Conservation (phyloP, 148 eudicot genomes). For the Fallopia convolvulus region DNA sequence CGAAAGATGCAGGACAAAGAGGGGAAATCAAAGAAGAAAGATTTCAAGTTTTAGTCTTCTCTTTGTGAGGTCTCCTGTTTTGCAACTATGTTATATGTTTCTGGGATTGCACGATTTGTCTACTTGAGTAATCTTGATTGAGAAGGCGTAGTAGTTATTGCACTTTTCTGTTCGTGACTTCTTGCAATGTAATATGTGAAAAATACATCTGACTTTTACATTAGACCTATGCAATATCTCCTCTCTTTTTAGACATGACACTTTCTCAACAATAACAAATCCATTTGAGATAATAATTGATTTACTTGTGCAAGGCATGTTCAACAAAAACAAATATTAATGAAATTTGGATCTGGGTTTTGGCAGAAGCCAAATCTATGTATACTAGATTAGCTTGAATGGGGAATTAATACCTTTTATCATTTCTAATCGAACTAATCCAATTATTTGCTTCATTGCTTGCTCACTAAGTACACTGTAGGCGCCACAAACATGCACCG, state of each 20-base stretch:
- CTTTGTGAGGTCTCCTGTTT: background rate
- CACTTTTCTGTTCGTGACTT: background rate
- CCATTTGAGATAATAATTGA: too few species aligned
- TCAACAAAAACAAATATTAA: too few species aligned
- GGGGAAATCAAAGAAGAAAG: constrained; percentile 75
- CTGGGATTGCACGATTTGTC: constrained; percentile 4
- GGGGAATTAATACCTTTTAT: too few species aligned
- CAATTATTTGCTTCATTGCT: too few species aligned
- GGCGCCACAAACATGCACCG: background rate
- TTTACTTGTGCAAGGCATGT: too few species aligned
- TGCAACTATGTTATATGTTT: background rate
- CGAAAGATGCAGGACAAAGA: constrained; percentile 88
- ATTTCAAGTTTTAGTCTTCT: constrained; percentile 61
- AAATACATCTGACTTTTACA: too few species aligned
- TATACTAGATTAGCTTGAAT: too few species aligned
- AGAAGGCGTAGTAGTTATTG: background rate
- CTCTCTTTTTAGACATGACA: background rate
- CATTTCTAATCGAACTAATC: too few species aligned
- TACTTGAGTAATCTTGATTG: constrained; percentile 3
- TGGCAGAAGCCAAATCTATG: background rate
- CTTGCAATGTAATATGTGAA: background rate
- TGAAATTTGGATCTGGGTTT: too few species aligned
- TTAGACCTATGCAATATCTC: background rate
- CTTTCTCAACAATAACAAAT: too few species aligned
- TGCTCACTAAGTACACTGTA: too few species aligned